These are phyloP conservation scores for Globisporangium nodosum DNA, from an alignment of 352 stramenopile genomes.

Conservation along the genomic window DNA sequence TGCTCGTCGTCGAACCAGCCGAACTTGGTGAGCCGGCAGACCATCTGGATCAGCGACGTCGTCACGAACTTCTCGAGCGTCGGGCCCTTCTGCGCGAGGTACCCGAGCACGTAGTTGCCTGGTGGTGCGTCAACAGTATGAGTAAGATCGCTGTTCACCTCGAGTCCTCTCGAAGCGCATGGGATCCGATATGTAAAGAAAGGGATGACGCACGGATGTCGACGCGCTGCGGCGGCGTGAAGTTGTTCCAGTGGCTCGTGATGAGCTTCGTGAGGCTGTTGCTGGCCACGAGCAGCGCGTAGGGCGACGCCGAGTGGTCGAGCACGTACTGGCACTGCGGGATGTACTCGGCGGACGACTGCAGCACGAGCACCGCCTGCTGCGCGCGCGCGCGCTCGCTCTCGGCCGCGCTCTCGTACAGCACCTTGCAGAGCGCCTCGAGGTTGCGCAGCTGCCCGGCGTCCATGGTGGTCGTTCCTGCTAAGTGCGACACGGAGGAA, in stretches of 20 bases:
- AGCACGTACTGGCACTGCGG: slow-evolving; percentile 98
- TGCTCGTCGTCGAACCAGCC: slow-evolving; percentile 99
- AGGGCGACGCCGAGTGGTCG: slow-evolving; percentile 93
- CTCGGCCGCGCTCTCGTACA: slow-evolving; percentile 79
- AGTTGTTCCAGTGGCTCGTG: slow-evolving; percentile 95
- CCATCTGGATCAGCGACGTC: slow-evolving; percentile 94
- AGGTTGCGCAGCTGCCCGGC: slow-evolving; percentile 71
- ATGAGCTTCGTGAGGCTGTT: slow-evolving; percentile 97
- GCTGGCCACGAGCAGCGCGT: slow-evolving; percentile 94
- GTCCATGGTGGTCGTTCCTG: slow-evolving; percentile 41
- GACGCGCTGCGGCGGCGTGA: slow-evolving; percentile 81
- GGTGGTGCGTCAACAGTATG: too few species aligned
- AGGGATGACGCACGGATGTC: slow-evolving; percentile 79
- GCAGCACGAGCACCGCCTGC: slow-evolving; percentile 78
- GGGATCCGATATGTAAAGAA: too few species aligned
- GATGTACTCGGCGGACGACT: slow-evolving; percentile 95
- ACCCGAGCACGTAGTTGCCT: slow-evolving; percentile 97
- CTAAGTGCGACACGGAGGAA: neutral
- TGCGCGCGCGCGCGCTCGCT: slow-evolving; percentile 69
- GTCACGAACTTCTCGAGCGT: slow-evolving; percentile 94
- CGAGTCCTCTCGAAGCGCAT: too few species aligned
- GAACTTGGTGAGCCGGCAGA: slow-evolving; percentile 98
- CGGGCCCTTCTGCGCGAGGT: slow-evolving; percentile 94
- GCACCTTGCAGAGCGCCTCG: slow-evolving; percentile 67
- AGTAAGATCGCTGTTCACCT: too few species aligned